Base-by-base conservation (phyloP, 768 basidiomycete genomes). In the Pleurotus pulmonarius region DNA sequence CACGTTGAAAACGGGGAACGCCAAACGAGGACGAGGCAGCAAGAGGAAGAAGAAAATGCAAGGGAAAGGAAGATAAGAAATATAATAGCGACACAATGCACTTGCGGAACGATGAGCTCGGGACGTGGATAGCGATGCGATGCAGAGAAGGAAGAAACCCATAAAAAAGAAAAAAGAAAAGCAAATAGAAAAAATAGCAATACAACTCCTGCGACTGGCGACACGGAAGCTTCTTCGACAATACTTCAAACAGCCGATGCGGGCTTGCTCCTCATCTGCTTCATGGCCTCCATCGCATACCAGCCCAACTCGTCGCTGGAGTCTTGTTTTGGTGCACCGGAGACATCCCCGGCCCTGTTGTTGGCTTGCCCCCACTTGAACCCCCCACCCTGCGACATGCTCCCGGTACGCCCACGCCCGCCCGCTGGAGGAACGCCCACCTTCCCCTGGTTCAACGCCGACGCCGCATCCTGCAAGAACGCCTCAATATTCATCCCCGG, bases 211-310 rank as follows among this genome's bases (percentile, higher is more conserved):
- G 29, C 29, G 4, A 11, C 29, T 34, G 29, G 29, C 29, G 29
- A 34, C 7, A 11, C 29, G 8, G 9, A 3, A 34, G 29, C 29
- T 34, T 34, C 48, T 34, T 49, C 48, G 29, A 49, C 29, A 26
- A 37, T 29, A 3, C 5, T 29, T n/a, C 44, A 59, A 18, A 59
- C 58, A 9, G 58, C 58, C 2, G 58, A 59, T n/a, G 58, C 58
- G 12, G 58, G 54, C 55, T 59, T 59, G 38, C 58, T 56, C 26
- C 58, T 38, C 55, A 49, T 49, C 16, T 46, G 53, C 43, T 59
- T 59, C 55, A 56, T 38, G 18, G 24, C 54, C 39, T 59, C 59
- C 25, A 59, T 59, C 34, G 55, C 55, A n/a, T 58, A 58, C 55
- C 55, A 59, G 20, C 39, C 46, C 41, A 59, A 38, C 1, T 56